These are phyloP conservation scores for Bipolaris zeicola DNA, from an alignment of 2,329 filamentous ascomycete species.

Conservation along the genomic window DNA sequence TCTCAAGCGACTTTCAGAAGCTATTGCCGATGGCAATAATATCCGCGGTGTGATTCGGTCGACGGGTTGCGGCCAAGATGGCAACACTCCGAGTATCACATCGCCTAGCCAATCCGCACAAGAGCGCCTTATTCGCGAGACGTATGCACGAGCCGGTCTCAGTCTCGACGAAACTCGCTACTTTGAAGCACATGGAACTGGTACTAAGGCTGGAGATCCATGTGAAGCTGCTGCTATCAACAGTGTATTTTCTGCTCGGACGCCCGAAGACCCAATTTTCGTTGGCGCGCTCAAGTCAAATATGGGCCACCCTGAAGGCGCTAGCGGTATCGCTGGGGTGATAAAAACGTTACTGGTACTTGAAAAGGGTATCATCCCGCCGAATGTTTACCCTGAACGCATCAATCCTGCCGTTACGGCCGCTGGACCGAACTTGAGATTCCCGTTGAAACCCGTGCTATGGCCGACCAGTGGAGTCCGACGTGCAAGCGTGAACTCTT, in stretches of 20 bases:
- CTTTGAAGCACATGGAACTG: conserved; percentile 51
- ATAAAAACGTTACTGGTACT: conserved; percentile 49
- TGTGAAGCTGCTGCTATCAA: conserved; percentile 27
- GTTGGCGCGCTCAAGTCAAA: conserved; percentile 34
- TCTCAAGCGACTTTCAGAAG: conserved; percentile 28
- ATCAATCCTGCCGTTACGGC: conserved; percentile 33
- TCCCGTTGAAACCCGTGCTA: conserved; percentile 7
- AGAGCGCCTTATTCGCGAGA: conserved; percentile 30
- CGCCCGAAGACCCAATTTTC: conserved; percentile 12
- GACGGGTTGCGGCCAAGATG: conserved; percentile 30
- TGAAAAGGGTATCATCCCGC: conserved; percentile 35
- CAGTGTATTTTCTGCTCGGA: conserved; percentile 22
- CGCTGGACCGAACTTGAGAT: conserved; percentile 14
- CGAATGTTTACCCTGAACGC: conserved; percentile 18
- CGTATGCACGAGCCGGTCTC: conserved; percentile 47
- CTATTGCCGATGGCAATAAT: conserved; percentile 29
- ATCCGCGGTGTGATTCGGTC: conserved; percentile 39
- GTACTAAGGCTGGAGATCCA: conserved; percentile 55
- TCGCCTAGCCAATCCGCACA: conserved; percentile 53
- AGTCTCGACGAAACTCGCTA: conserved; percentile 33
- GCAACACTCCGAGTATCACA: conserved; percentile 25
- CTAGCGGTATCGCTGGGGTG: conserved; percentile 44
- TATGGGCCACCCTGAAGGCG: conserved; percentile 50
- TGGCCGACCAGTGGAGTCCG: conserved; percentile 21
- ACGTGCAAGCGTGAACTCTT: conserved; percentile 34